phyloP scores from a whole-genome alignment of 331 rosid genomes.

The Acacia pycnantha region DNA sequence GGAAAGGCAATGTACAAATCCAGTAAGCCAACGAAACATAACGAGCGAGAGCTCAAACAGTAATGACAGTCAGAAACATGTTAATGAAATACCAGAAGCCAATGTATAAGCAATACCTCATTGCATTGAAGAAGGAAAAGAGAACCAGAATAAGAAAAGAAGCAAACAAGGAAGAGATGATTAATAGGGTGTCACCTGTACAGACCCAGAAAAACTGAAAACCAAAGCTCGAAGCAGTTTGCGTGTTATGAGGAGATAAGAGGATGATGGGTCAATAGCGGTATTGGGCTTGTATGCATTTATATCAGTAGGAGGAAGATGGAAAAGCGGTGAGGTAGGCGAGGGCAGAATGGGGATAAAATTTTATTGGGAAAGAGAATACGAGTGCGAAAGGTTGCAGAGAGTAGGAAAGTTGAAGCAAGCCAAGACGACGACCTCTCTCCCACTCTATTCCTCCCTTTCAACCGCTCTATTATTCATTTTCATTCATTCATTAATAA shows the following conservation, averaged over 20 bases:
- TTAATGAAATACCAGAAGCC: neutral
- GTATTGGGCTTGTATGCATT: constrained; percentile 1
- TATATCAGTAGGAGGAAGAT: constrained; percentile 1
- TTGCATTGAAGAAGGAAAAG: neutral
- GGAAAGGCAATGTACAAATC: neutral
- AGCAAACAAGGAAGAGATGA: neutral
- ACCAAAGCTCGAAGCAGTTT: constrained; percentile 19
- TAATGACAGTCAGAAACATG: neutral
- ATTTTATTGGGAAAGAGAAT: neutral
- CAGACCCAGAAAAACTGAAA: constrained; percentile 20
- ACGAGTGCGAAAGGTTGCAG: constrained; percentile 37
- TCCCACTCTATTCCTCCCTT: constrained; percentile 38
- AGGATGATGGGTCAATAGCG: constrained; percentile 12
- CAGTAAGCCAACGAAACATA: neutral
- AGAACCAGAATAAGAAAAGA: neutral
- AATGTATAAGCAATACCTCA: neutral
- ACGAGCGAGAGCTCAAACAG: neutral
- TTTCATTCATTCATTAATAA: neutral
- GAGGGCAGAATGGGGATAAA: constrained; percentile 40
- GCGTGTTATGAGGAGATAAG: constrained; percentile 28
- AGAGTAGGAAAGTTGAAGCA: constrained; percentile 63
- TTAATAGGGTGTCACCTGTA: constrained; percentile 20
- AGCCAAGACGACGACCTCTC: constrained; percentile 56
- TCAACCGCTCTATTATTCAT: constrained; percentile 3
- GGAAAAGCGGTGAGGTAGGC: constrained; percentile 6